Percentiles rank a stretch among this genome's conserved stretches.
These are phyloP conservation scores for Ceratobasidium sp. DNA, from an alignment of 1,284 basidiomycete species.

Conservation along the genomic window DNA sequence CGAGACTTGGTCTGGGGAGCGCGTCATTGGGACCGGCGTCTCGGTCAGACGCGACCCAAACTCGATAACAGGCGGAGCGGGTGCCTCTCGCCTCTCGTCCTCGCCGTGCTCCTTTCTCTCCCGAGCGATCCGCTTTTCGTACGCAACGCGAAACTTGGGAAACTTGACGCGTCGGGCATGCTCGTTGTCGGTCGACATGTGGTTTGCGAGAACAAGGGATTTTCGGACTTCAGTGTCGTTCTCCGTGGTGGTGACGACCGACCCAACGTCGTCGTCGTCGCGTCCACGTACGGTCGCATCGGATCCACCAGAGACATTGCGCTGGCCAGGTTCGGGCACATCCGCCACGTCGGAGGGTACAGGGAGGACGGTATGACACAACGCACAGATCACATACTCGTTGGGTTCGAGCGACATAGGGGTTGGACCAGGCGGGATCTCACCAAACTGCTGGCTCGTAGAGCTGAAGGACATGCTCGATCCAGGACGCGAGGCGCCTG, in stretches of 20 bases:
- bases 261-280: constrained; percentile 10
- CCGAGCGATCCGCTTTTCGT: not conserved
- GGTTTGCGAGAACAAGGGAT: constrained; percentile 13
- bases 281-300: constrained; percentile 7
- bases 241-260: constrained; percentile 28
- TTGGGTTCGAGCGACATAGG: not conserved
- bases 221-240: constrained; percentile 19
- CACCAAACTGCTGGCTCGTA: not conserved
- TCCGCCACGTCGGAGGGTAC: constrained; percentile 4
- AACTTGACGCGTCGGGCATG: constrained; percentile 21
- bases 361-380: constrained; percentile 26
- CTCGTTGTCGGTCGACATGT: constrained; percentile 8
- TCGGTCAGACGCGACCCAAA: not conserved
- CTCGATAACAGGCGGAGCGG: not conserved
- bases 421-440: not conserved
- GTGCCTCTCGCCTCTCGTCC: not conserved
- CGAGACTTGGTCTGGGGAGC: constrained; percentile 10
- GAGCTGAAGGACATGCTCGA: constrained; percentile 22
- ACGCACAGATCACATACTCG: constrained; percentile 34
- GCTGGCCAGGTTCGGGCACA: not conserved
- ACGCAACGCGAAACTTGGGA: constrained; percentile 20
- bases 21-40: not conserved
- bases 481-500: constrained; percentile 10
- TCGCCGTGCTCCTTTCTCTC: not conserved
- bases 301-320: constrained; percentile 6